Base-by-base conservation (phyloP, 441 rosid species). In the Adansonia grandidieri region DNA sequence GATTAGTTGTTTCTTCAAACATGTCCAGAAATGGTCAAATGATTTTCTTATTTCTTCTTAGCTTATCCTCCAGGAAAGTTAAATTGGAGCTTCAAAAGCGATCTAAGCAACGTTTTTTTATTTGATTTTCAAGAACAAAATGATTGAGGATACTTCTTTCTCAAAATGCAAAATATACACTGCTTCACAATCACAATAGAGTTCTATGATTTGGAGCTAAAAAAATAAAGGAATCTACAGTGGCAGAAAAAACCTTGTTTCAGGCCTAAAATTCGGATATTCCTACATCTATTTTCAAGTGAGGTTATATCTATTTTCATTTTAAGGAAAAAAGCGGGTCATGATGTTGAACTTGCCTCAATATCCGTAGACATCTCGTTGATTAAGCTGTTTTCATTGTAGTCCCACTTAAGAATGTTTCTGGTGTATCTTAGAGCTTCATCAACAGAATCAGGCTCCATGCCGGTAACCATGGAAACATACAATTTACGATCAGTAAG, bases 341-440 rank as follows among this genome's bases (percentile, higher is more conserved):
- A 87, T 11, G 84, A 79, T 1, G 95, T 81, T 63, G 88, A 73
- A 80, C 92, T 89, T 28, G 87, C 91, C 32, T 93, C 97, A 0
- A 82, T 76, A 80, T 94, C 91, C 0, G 88, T 80, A 0, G 98
- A 90, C 24, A 66, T 20, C 72, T 93, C 96, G 19, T 65, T 84
- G 19, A 50, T 24, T 74, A 58, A 60, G 68, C 57, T 64, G 20
- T 62, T 58, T 61, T 85, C 87, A 51, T 85, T 87, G 64, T 82
- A 80, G 1, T 81, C 79, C 91, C 92, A 86, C 71, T 82, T 84
- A 77, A 85, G 80, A 67, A 91, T 85, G 82, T 87, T 88, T 78
- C 85, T 86, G 6, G 87, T 85, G 70, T 87, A 91, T 66, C 80
- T 84, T 4, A 91, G 78, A 64, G 87, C 86, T 56, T 82, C 86